phyloP scores from a whole-genome alignment of 164 flowering plant genomes.

The Houttuynia cordata region DNA sequence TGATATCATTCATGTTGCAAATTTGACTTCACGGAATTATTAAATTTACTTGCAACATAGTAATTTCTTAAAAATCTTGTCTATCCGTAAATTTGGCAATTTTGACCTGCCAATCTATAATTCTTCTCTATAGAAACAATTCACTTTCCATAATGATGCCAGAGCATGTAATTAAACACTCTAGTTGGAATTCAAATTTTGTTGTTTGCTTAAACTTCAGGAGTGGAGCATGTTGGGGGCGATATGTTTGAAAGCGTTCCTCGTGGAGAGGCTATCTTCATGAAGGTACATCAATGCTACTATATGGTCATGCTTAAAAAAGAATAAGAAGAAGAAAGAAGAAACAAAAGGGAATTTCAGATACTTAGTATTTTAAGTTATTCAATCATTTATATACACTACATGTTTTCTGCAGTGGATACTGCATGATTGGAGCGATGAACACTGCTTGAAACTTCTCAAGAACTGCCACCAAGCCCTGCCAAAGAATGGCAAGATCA shows the following conservation, averaged over 20 bases:
- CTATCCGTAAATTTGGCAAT: too few relatives aligned
- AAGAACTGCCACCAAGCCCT: conserved; percentile 26
- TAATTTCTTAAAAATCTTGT: too few relatives aligned
- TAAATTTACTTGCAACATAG: too few relatives aligned
- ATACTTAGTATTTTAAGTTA: too few relatives aligned
- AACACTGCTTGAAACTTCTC: conserved; percentile 38
- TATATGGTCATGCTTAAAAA: too few relatives aligned
- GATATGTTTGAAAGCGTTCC: conserved; percentile 86
- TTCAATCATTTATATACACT: neutral
- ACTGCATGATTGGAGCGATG: conserved; percentile 88
- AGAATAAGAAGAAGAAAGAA: neutral
- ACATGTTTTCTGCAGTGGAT: conserved; percentile 41
- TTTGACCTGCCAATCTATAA: too few relatives aligned
- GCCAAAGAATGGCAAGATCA: conserved; percentile 63
- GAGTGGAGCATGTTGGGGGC: conserved; percentile 73
- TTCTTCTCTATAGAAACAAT: too few relatives aligned
- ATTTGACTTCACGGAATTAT: too few relatives aligned
- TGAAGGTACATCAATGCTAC: conserved; percentile 1
- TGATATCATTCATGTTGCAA: too few relatives aligned
- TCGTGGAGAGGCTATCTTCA: conserved; percentile 72
- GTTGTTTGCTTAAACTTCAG: conserved; percentile 15
- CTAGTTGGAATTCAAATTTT: neutral
- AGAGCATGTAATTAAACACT: neutral
- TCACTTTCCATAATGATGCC: neutral
- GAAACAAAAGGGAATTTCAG: neutral